These are phyloP conservation scores for Geotrichum klebahnii DNA, from an alignment of 1,139 yeast species.

Conservation along the genomic window DNA sequence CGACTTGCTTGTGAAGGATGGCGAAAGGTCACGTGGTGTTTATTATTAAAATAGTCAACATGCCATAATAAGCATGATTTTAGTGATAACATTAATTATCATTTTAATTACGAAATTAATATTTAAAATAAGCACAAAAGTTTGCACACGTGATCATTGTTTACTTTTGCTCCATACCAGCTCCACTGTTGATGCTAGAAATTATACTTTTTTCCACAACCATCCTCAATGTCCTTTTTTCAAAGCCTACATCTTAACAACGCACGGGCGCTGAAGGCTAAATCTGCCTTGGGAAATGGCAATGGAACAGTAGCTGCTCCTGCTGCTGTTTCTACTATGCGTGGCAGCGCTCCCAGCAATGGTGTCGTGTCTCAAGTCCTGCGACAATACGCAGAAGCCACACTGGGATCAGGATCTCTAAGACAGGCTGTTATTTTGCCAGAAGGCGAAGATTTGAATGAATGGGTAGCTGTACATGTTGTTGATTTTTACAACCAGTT, in stretches of 20 bases:
- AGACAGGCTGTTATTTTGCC: constrained; percentile 92
- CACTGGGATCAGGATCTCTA: constrained; percentile 85
- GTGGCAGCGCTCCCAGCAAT: constrained; percentile 23
- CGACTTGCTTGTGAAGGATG: not conserved
- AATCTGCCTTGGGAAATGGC: constrained; percentile 83
- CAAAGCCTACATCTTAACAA: constrained; percentile 44
- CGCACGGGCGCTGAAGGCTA: constrained; percentile 52
- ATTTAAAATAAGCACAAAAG: not conserved
- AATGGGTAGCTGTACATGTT: constrained; percentile 91
- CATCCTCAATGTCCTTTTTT: constrained; percentile 45
- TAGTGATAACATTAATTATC: not conserved
- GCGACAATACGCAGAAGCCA: constrained; percentile 85
- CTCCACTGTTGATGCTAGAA: not conserved
- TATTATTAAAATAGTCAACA: not conserved
- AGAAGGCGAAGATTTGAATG: constrained; percentile 83
- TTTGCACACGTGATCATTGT: constrained; percentile 12
- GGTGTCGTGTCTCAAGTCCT: constrained; percentile 33
- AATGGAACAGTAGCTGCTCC: constrained; percentile 15
- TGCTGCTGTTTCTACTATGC: not conserved
- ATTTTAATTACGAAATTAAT: not conserved
- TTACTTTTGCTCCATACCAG: constrained; percentile 7
- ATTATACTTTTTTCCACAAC: not conserved
- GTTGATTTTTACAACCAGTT: constrained; percentile 81
- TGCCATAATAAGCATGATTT: no score
- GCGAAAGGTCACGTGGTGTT: constrained; percentile 9